Conservation (phyloP, 2,329 filamentous ascomycete species). For the Amesomyces nigricolor region DNA sequence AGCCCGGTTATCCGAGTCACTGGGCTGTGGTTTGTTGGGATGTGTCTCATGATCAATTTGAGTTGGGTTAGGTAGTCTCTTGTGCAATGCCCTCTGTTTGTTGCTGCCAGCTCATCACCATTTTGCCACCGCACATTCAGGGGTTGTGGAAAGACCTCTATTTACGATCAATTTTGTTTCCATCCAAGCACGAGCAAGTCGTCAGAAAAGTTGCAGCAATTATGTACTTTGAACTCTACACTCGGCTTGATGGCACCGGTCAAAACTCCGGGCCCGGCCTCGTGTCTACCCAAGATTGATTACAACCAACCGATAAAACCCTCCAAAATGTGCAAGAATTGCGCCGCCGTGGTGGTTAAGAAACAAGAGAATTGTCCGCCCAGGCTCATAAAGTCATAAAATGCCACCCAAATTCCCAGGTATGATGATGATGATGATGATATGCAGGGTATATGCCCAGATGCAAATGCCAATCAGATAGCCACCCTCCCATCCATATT, state of each 20-base stretch:
- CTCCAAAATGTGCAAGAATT: background rate
- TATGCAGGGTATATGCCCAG: constrained; percentile 18
- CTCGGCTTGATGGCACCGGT: background rate
- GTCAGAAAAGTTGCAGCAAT: background rate
- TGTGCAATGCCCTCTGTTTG: too few relatives aligned
- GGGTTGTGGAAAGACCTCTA: too few relatives aligned
- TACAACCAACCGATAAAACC: background rate
- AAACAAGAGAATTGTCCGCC: constrained; percentile 4
- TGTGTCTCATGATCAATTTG: too few relatives aligned
- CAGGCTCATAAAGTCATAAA: constrained; percentile 22
- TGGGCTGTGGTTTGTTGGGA: background rate
- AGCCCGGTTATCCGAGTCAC: background rate
- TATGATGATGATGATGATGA: constrained; percentile 9
- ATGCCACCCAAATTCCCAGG: constrained; percentile 15
- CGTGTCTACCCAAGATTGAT: background rate
- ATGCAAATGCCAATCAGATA: constrained; percentile 24
- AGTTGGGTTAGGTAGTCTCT: too few relatives aligned
- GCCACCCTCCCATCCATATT: constrained; percentile 27
- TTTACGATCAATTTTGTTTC: background rate
- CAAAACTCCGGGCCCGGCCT: background rate
- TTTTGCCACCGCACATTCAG: too few relatives aligned
- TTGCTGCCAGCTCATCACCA: too few relatives aligned
- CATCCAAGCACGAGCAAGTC: background rate
- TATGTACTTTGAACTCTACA: background rate
- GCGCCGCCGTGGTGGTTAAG: constrained; percentile 6